Base-by-base conservation (phyloP, 2,329 filamentous ascomycete species). In the Torrubiella hemipterigena region DNA sequence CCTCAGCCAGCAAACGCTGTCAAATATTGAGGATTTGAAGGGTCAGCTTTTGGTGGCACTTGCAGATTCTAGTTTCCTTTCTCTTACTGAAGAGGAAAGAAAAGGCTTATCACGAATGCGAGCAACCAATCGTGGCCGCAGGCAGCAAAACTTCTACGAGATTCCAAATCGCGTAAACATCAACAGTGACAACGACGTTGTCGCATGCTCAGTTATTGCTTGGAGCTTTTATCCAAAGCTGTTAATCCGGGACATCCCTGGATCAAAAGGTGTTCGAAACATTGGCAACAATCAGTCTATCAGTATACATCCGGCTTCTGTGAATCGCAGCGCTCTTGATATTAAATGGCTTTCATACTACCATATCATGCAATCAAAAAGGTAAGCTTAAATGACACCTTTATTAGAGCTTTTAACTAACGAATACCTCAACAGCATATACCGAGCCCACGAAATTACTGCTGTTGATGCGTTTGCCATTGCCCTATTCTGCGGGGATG, bases 161-260 rank as follows among this genome's bases (percentile, higher is more conserved):
- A 67, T 94, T 1, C 89, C 87, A 0, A 65, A 77, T 27, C 67
- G 79, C 9, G 77, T 84, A 42, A 79, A 89, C 45, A 55, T 65
- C 18, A 81, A 91, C 49, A 86, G 81, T 40, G 70, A 78, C 33
- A 89, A 93, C 39, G 87, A 98, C 42, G 46, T 77, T 1, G 66
- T 95, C 16, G 68, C 85, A 6, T 74, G 78, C 37, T 81, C 86
- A 0, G 81, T 95, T 25, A 81, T 95, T 43, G 82, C 86, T 1
- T 93, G 84, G 73, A 87, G 84, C 31, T 94, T 98, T 60, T 96
- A 98, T 48, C 91, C 91, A 1, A 95, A 94, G 47, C 70, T 98
- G 12, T 68, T 96, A 4, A 73, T 81, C 17, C 75, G 81, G 34
- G 87, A 96, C 46, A 76, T 74, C 30, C 58, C 61, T 0, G 64